phyloP scores from a whole-genome alignment of 345 rosid genomes.

The Erysimum cheiranthoides region DNA sequence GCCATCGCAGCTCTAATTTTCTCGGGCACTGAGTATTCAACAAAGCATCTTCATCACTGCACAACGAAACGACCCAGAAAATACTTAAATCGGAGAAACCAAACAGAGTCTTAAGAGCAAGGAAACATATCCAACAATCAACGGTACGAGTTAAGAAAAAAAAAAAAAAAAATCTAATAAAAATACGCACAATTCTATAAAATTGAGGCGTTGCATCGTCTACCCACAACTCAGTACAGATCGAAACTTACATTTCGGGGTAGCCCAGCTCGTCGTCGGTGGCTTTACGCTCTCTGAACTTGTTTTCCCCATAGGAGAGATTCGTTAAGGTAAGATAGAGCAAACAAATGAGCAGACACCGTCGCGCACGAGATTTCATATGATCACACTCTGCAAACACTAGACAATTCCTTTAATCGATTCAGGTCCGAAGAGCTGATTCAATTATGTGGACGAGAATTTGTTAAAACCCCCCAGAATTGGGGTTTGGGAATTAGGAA shows the following conservation, averaged over 20 bases:
- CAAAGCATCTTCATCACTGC: constrained; percentile 87
- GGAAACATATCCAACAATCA: constrained; percentile 21
- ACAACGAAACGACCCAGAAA: constrained; percentile 24
- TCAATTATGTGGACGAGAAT: constrained; percentile 10
- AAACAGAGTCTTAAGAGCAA: neutral
- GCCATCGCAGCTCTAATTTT: constrained; percentile 97
- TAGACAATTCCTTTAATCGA: constrained; percentile 1
- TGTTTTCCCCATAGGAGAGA: constrained; percentile 58
- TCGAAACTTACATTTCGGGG: constrained; percentile 68
- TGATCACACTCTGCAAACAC: constrained; percentile 45
- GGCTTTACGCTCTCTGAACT: constrained; percentile 82
- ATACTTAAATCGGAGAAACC: constrained; percentile 7
- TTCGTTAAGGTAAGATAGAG: constrained; percentile 39
- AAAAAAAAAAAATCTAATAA: neutral
- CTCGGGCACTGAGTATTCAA: constrained; percentile 93
- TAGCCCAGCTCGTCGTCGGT: constrained; percentile 79
- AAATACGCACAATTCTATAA: constrained; percentile 5
- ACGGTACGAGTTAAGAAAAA: neutral
- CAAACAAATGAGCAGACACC: constrained; percentile 52
- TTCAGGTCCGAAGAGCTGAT: constrained; percentile 9
- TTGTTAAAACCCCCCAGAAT: constrained; percentile 1
- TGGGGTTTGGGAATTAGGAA: constrained; percentile 34
- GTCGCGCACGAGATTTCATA: constrained; percentile 57
- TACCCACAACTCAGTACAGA: constrained; percentile 1
- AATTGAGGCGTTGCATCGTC: constrained; percentile 6